A percentile compares a stretch with the other conserved stretches of the same genome.
Conservation (phyloP, 1,284 basidiomycete genomes). For the Apiotrichum akiyoshidainum region DNA sequence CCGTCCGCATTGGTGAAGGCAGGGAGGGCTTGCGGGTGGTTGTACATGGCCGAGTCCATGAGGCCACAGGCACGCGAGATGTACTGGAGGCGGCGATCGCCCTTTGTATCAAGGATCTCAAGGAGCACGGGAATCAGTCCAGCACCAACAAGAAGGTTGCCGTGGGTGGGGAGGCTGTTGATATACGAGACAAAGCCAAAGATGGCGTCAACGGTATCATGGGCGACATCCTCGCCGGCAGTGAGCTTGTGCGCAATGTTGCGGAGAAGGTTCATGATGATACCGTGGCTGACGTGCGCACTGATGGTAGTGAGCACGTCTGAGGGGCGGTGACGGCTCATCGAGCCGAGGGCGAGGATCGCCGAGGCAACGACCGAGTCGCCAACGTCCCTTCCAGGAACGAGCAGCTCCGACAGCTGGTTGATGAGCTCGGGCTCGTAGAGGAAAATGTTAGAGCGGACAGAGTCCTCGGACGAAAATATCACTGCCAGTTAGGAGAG, state of each 20-base stretch:
- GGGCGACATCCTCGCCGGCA: constrained; percentile 59
- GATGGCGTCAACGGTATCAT: constrained; percentile 79
- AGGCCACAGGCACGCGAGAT: constrained; percentile 69
- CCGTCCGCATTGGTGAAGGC: constrained; percentile 83
- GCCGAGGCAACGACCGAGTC: constrained; percentile 75
- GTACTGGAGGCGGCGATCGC: constrained; percentile 33
- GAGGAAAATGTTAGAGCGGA: constrained; percentile 73
- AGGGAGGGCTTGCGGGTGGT: constrained; percentile 71
- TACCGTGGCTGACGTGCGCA: constrained; percentile 93
- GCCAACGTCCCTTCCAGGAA: constrained; percentile 58
- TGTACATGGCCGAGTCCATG: constrained; percentile 85
- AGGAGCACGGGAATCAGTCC: constrained; percentile 86
- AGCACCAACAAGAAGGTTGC: constrained; percentile 95
- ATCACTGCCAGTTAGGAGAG: constrained; percentile 56
- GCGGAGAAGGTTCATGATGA: constrained; percentile 80
- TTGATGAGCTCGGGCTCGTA: constrained; percentile 88
- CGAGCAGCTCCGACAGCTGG: constrained; percentile 84
- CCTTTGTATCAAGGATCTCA: constrained; percentile 71
- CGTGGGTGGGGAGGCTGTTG: constrained; percentile 75
- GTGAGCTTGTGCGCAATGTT: constrained; percentile 71
- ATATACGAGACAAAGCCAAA: constrained; percentile 84
- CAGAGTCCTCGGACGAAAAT: constrained; percentile 69
- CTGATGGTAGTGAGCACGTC: constrained; percentile 90
- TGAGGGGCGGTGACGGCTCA: constrained; percentile 75
- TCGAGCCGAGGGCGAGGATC: constrained; percentile 82